Percentiles rank a stretch among this genome's conserved stretches.
Evolutionary conservation across 768 basidiomycete genomes (phyloP).

Genomic region (Pisolithus marmoratus): DNA sequence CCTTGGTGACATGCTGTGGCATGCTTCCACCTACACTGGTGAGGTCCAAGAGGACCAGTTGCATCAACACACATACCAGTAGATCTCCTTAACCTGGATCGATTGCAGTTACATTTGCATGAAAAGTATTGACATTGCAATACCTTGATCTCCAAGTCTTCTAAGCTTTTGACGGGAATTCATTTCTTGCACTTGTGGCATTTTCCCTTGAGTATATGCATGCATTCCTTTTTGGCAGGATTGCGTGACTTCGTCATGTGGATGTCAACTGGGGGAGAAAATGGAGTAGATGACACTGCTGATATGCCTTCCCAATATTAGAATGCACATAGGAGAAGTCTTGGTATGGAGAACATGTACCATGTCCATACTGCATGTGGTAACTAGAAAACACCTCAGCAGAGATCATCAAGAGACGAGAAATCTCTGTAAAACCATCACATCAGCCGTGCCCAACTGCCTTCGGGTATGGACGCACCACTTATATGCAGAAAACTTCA

Average conservation of each 20-base stretch:
- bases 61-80: slow-evolving; percentile 50
- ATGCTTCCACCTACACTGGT: slow-evolving; percentile 67
- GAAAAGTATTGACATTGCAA: background rate
- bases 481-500: slow-evolving; percentile 83
- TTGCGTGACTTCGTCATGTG: slow-evolving; percentile 42
- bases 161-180: slow-evolving; percentile 68
- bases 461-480: slow-evolving; percentile 38
- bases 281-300: slow-evolving; percentile 56
- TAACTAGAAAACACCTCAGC: slow-evolving; percentile 43
- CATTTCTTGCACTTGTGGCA: slow-evolving; percentile 77
- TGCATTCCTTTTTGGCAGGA: slow-evolving; percentile 55
- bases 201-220: slow-evolving; percentile 57
- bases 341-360: slow-evolving; percentile 30
- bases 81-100: slow-evolving; percentile 61
- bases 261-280: slow-evolving; percentile 70
- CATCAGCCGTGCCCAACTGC: slow-evolving; percentile 3
- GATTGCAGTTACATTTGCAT: background rate
- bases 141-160: slow-evolving; percentile 70
- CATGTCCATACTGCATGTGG: slow-evolving; percentile 78
- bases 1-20: slow-evolving; percentile 71
- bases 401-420: background rate
- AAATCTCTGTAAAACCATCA: slow-evolving; percentile 13
- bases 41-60: slow-evolving; percentile 4
- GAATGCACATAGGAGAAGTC: background rate
- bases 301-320: slow-evolving; percentile 54